Evolutionary conservation across 1,284 basidiomycete species (phyloP), one percentile per base, ranked within the genome.

Genomic region (Boletus sp.): DNA sequence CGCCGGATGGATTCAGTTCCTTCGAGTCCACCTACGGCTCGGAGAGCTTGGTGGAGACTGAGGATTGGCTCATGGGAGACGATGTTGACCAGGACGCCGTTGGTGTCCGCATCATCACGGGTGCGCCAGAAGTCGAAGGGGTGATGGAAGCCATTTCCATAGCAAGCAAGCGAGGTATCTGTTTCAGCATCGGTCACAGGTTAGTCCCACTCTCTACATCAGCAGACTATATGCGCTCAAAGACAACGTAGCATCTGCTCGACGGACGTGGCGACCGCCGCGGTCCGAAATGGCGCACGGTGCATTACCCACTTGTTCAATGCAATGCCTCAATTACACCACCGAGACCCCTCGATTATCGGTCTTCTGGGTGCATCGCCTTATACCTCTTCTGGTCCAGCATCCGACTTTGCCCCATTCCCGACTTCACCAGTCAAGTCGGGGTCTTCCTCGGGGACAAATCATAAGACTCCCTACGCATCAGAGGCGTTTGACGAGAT

Each of bases 251-350:
- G 88, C 63, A 81, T 84, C 59, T 85, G 86, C 42, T 80, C 82
- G 22, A 85, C 86, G 3, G 84, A 86, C 24, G 77, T 85, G 53
- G 90, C 91, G 5, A 84, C 84, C 6, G 78, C 76, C 2, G 90
- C 91, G 2, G 81, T 91, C 7, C 76, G 81, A 43, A 77, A 79
- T 54, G 91, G 92, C 33, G 91, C 93, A 6, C 80, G 85, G 8
- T 84, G 94, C 63, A 93, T 96, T 65, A 96, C 94, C 0, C 94
- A 96, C 73, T 78, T 96, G 22, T 95, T 94, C 84, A 96, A 96
- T 67, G 92, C 92, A 7, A 94, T 94, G 92, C 90, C 91, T 4
- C 89, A 89, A 65, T 75, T 94, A 54, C 91, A 92, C 70, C 91
- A 94, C 67, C 82, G 91, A 42, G 90, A 92, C 68, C 89, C 91